Evolutionary conservation across 75 land plant species (phyloP), one percentile per base, ranked within the genome.

Genomic region (Gnetum montanum): DNA sequence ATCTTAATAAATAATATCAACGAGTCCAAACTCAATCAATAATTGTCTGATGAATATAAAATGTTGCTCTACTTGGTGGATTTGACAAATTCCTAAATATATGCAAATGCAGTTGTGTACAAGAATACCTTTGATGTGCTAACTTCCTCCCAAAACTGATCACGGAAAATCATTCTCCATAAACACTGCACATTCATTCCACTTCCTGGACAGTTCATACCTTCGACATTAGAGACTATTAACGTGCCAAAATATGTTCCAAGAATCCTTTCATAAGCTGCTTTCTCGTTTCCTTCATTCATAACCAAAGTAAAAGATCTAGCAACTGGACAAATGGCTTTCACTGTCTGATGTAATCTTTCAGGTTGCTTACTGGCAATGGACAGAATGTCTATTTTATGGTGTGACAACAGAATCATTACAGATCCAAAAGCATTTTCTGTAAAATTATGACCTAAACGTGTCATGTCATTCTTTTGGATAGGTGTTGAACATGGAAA

Each of bases 321-420:
- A 33, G 31, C 18, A 52, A 23, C 33, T 22, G 16, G 37, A 52
- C 33, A 36, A 7, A 24, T 31, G 3, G 13, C 55, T 24, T 30
- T 52, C 10, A 33, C 3, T 16, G 36, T 6, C 31, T 52, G 55
- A 30, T 33, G 37, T 31, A 70, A 27, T 34, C 30, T 65, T 34
- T 65, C 61, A 25, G 60, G 69, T 30, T 61, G 60, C n/a, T 24
- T 35, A 33, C 41, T 44, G 20, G 38, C 60, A 34, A 64, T 33
- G 23, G 72, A 65, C 18, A 65, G 57, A 47, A 70, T 41, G 30
- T 70, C 61, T 36, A 70, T 65, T 31, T 51, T 53, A 57, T 70
- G 52, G 16, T 56, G 71, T 23, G 56, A 68, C 40, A 70, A 56
- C 13, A 58, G 46, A 28, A 70, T 56, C 34, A 67, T 57, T 47